Conservation (phyloP, 768 basidiomycete genomes). For the Tremella yokohamensis region DNA sequence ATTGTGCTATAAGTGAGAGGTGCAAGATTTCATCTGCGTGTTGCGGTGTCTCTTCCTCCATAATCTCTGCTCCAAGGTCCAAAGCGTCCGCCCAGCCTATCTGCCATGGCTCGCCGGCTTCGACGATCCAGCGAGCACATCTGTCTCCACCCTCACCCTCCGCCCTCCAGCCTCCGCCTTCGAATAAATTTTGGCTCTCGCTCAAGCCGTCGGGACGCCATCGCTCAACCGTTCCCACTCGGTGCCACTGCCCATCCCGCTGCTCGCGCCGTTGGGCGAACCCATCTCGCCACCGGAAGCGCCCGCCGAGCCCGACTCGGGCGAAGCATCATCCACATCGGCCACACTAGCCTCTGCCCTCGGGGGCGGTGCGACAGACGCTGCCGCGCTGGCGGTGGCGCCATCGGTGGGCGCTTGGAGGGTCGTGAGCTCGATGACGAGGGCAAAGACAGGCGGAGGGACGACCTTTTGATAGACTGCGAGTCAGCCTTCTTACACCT, state of each 20-base stretch:
- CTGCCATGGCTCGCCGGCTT: too few species aligned
- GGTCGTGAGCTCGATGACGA: conserved; percentile 65
- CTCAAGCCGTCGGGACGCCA: conserved; percentile 10
- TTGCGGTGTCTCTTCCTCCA: too few species aligned
- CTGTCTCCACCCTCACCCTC: not conserved
- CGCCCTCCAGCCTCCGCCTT: not conserved
- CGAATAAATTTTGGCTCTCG: not conserved
- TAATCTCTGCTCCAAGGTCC: too few species aligned
- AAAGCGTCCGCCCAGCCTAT: too few species aligned
- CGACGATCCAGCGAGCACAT: not conserved
- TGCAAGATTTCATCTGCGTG: too few species aligned
- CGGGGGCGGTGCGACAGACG: conserved; percentile 3
- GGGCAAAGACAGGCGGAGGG: conserved; percentile 56
- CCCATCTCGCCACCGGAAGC: conserved; percentile 5
- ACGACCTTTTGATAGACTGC: conserved; percentile 82
- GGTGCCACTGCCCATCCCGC: conserved; percentile 24
- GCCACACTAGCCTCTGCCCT: conserved; percentile 26
- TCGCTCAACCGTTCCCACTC: conserved; percentile 40
- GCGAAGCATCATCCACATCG: conserved; percentile 37
- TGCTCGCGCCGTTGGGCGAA: conserved; percentile 13
- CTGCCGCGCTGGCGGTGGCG: conserved; percentile 3
- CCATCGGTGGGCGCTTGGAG: conserved; percentile 48
- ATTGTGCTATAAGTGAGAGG: too few species aligned
- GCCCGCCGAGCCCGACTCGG: conserved; percentile 3
- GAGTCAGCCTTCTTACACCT: conserved; percentile 5